Percentiles rank a stretch among this genome's conserved stretches.
phyloP scores from a whole-genome alignment of 257 asterid species.

The Nicotiana noctiflora region DNA sequence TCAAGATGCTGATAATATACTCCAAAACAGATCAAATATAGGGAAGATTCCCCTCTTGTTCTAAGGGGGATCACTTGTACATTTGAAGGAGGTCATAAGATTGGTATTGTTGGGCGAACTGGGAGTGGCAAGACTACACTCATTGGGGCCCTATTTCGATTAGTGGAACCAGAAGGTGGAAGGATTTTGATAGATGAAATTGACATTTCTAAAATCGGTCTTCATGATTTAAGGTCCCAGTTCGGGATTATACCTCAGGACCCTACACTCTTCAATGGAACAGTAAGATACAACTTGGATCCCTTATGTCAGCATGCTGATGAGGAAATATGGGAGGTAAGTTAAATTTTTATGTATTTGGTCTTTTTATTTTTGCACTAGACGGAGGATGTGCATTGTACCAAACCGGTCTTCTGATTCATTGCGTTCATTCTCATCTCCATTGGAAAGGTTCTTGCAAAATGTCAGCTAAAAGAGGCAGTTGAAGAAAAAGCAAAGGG shows the following conservation, averaged over 20 bases:
- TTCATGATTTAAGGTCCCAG: conserved; percentile 86
- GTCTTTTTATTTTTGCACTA: neutral
- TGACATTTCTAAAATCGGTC: conserved; percentile 68
- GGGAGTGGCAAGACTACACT: conserved; percentile 99
- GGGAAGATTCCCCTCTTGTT: conserved; percentile 74
- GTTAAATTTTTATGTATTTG: neutral
- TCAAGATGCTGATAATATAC: conserved; percentile 3
- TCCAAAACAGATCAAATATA: conserved; percentile 60
- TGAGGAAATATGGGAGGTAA: conserved; percentile 83
- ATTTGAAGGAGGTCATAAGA: conserved; percentile 74
- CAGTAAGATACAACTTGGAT: conserved; percentile 86
- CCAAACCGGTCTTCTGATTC: neutral
- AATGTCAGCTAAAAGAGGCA: conserved; percentile 80
- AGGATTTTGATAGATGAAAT: conserved; percentile 79
- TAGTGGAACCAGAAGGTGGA: conserved; percentile 87
- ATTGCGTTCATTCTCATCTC: neutral
- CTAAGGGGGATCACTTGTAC: conserved; percentile 79
- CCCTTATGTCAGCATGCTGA: conserved; percentile 75
- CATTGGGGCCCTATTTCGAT: conserved; percentile 78
- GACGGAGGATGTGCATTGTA: neutral
- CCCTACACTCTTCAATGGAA: conserved; percentile 86
- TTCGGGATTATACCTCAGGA: conserved; percentile 97
- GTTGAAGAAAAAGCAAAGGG: conserved; percentile 77
- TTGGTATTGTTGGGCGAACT: conserved; percentile 92
- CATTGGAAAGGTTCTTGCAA: conserved; percentile 53